These are phyloP conservation scores for Diutina siamensis DNA, from an alignment of 1,139 yeast species.

Conservation along the genomic window DNA sequence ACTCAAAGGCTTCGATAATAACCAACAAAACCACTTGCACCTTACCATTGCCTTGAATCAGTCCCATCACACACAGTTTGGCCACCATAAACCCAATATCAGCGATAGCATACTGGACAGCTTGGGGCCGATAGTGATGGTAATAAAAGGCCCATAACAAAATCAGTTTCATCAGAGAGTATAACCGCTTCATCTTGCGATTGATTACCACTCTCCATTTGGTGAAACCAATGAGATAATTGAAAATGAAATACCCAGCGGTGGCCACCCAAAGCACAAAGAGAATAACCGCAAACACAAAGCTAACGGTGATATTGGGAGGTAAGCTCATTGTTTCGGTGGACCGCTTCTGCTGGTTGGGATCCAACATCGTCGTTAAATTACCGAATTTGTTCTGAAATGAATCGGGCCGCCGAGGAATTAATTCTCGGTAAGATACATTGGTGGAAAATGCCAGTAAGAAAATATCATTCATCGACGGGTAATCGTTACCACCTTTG, in stretches of 20 bases:
- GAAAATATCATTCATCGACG: neutral
- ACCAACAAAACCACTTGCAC: constrained; percentile 34
- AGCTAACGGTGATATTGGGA: constrained; percentile 6
- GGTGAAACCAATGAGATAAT: constrained; percentile 17
- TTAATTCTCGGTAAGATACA: neutral
- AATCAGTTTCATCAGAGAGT: constrained; percentile 36
- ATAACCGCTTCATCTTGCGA: constrained; percentile 23
- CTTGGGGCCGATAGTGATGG: constrained; percentile 31
- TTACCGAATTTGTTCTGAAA: too few relatives aligned
- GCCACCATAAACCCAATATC: constrained; percentile 24
- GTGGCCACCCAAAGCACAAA: constrained; percentile 24
- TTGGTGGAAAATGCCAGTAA: neutral
- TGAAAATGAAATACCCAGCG: constrained; percentile 21
- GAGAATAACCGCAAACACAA: constrained; percentile 20
- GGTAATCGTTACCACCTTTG: neutral
- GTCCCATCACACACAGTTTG: constrained; percentile 28
- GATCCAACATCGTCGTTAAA: neutral
- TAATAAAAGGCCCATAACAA: constrained; percentile 37
- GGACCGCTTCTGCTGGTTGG: neutral
- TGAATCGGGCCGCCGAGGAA: too few relatives aligned
- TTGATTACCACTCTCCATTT: constrained; percentile 12
- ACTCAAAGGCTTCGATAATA: constrained; percentile 22
- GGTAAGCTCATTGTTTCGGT: constrained; percentile 8
- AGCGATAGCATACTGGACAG: constrained; percentile 25
- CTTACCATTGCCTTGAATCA: constrained; percentile 29